Conservation (phyloP, 345 rosid genomes). For the Eucalyptus globulus region DNA sequence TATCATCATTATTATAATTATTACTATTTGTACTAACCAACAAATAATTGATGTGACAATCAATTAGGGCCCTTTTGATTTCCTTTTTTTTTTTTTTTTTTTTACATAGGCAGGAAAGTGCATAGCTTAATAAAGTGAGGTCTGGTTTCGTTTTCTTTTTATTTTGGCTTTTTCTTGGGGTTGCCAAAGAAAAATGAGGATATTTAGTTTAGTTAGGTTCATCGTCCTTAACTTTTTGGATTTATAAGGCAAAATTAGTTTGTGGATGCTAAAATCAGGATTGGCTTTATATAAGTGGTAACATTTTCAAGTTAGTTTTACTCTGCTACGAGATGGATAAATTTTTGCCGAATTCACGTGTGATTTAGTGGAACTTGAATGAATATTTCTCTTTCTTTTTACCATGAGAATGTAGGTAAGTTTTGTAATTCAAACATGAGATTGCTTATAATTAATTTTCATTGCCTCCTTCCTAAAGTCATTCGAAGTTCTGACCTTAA, state of each 20-base stretch:
- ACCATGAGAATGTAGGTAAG: neutral
- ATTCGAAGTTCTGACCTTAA: neutral
- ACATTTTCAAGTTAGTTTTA: neutral
- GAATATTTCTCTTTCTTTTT: neutral
- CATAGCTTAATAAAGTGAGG: neutral
- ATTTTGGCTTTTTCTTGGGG: neutral
- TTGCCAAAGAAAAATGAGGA: neutral
- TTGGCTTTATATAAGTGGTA: neutral
- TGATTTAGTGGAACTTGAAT: neutral
- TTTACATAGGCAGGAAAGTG: neutral
- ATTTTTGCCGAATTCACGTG: neutral
- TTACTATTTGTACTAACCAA: neutral
- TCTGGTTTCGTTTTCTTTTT: neutral
- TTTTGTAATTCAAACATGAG: neutral
- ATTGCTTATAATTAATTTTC: neutral
- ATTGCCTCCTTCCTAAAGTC: neutral
- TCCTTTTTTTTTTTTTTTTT: rapidly evolving
- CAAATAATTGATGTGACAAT: neutral
- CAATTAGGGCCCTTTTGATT: neutral
- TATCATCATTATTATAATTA: neutral
- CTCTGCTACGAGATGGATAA: rapidly evolving
- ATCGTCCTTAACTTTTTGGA: neutral
- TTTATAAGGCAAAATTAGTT: neutral
- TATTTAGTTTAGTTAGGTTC: neutral
- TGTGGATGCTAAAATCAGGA: neutral